Evolutionary conservation across 2,329 filamentous ascomycete species (phyloP).

Genomic region (Arthroderma uncinatum): DNA sequence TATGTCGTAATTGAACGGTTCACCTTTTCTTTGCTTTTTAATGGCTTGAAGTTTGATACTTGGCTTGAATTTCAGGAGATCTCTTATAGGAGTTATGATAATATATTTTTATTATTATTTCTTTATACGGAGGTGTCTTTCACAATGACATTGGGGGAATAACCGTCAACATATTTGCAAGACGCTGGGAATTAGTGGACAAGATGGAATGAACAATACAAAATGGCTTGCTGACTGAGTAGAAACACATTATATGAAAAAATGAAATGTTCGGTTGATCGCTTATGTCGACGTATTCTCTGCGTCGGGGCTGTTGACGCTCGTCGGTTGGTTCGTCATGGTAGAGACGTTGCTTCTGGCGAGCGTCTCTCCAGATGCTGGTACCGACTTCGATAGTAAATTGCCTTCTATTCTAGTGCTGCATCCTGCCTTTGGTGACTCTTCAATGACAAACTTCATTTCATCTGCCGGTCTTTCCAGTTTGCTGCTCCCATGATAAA

Average conservation of each 20-base stretch:
- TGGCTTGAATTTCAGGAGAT: too few relatives aligned
- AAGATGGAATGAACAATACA: not conserved
- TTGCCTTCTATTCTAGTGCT: not conserved
- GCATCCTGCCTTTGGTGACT: slow-evolving; percentile 25
- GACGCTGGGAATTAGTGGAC: not conserved
- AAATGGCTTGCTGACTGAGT: not conserved
- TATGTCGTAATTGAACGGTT: too few relatives aligned
- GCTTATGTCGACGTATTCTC: not conserved
- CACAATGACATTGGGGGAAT: not conserved
- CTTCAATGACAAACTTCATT: slow-evolving; percentile 31
- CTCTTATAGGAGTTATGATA: too few relatives aligned
- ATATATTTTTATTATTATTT: not conserved
- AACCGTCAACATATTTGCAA: not conserved
- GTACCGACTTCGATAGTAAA: not conserved
- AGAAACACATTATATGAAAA: not conserved
- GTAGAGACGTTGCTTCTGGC: not conserved
- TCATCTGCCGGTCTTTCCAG: slow-evolving; percentile 32
- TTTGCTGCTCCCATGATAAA: slow-evolving; percentile 38
- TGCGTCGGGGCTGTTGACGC: not conserved
- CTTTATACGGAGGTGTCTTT: not conserved
- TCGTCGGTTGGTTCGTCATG: not conserved
- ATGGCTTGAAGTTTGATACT: too few relatives aligned
- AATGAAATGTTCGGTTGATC: not conserved
- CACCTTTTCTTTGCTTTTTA: too few relatives aligned
- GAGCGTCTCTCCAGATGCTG: not conserved